A percentile compares a stretch with the other conserved stretches of the same genome.
phyloP scores from a whole-genome alignment of 345 rosid genomes.

The Brassica juncea region DNA sequence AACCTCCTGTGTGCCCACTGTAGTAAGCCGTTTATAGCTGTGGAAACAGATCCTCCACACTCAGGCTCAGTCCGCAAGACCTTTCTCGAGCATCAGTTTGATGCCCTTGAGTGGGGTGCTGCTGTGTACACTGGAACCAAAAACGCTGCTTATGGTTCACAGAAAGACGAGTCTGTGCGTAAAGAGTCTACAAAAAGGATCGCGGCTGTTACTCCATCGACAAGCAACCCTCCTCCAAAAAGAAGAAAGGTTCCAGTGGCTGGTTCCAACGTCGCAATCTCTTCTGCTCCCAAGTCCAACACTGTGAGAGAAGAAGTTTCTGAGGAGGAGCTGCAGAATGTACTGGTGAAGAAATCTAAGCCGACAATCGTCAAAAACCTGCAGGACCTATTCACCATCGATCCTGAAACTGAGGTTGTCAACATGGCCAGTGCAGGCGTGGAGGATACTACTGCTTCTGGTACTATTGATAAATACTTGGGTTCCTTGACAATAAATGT shows the following conservation, averaged over 20 bases:
- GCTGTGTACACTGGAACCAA: conserved; percentile 47
- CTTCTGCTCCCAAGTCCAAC: conserved; percentile 34
- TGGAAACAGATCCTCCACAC: conserved; percentile 69
- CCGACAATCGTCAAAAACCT: conserved; percentile 45
- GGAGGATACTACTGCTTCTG: conserved; percentile 30
- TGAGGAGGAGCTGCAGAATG: conserved; percentile 46
- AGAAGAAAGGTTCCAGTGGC: conserved; percentile 45
- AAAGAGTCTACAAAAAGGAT: conserved; percentile 55
- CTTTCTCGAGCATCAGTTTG: conserved; percentile 50
- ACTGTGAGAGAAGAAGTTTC: conserved; percentile 43
- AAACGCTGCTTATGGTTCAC: conserved; percentile 50
- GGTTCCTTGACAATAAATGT: conserved; percentile 50
- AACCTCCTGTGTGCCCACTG: conserved; percentile 68
- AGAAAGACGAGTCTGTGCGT: conserved; percentile 54
- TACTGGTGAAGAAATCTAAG: conserved; percentile 54
- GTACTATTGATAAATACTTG: conserved; percentile 9
- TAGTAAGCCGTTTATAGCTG: conserved; percentile 63
- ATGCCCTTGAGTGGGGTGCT: conserved; percentile 34
- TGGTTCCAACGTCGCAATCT: conserved; percentile 33
- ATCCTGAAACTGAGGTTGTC: conserved; percentile 27
- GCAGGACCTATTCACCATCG: conserved; percentile 39
- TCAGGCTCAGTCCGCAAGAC: conserved; percentile 50
- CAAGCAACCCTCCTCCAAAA: conserved; percentile 43
- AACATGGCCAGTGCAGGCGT: conserved; percentile 29
- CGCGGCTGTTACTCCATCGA: conserved; percentile 24